Evolutionary conservation across 306 rosid species (phyloP).

Genomic region (Cucumis melo): DNA sequence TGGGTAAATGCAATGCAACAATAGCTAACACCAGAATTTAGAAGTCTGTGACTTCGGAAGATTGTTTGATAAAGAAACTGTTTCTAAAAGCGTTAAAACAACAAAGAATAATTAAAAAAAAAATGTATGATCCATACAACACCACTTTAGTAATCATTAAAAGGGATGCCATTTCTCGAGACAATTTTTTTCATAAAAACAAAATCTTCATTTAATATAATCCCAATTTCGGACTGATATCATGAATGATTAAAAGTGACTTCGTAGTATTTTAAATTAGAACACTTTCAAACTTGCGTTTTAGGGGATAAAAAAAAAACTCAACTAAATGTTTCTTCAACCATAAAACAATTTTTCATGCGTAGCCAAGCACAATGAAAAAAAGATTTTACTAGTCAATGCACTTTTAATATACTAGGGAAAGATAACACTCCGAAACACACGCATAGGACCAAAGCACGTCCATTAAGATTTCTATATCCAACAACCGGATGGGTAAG

Average conservation of each 20-base stretch:
- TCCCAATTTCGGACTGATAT: background rate
- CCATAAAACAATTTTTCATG: background rate
- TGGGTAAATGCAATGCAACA: background rate
- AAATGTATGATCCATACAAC: background rate
- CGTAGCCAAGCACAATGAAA: background rate
- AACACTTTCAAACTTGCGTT: background rate
- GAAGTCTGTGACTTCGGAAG: background rate
- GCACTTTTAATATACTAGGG: background rate
- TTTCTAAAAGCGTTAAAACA: background rate
- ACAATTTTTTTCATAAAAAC: background rate
- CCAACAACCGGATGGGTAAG: background rate
- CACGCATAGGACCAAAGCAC: background rate
- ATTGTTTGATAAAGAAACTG: background rate
- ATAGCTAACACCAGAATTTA: background rate
- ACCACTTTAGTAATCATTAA: background rate
- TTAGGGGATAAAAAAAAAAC: background rate
- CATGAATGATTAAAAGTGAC: background rate
- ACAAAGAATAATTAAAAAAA: background rate
- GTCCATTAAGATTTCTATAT: background rate
- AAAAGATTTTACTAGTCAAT: background rate
- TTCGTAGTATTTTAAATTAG: background rate
- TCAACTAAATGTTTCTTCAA: background rate
- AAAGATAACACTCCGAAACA: background rate
- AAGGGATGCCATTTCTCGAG: background rate
- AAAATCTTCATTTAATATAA: background rate